Percentiles rank a stretch among this genome's conserved stretches.
These are phyloP conservation scores for Dryadomyces sulphureus DNA, from an alignment of 2,329 filamentous ascomycete species.

Conservation along the genomic window DNA sequence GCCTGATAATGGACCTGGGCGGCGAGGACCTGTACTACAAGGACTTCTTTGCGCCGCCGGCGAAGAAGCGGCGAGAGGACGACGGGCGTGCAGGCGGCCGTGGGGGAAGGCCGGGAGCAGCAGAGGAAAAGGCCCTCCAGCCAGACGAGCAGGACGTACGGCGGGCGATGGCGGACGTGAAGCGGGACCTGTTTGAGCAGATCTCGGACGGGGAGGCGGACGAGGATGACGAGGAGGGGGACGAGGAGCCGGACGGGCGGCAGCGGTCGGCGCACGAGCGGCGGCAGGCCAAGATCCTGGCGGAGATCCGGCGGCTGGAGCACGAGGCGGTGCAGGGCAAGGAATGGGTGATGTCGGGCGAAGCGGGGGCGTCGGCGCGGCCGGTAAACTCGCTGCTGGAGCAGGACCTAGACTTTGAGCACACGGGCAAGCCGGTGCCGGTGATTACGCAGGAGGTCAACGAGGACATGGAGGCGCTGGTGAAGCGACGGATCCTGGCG, in stretches of 20 bases:
- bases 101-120: conserved; percentile 43
- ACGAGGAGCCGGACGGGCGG: conserved; percentile 38
- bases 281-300: conserved; percentile 67
- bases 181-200: conserved; percentile 82
- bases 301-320: conserved; percentile 87
- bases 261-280: conserved; percentile 74
- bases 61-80: conserved; percentile 50
- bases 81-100: conserved; percentile 26
- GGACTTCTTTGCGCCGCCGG: conserved; percentile 84
- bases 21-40: conserved; percentile 83
- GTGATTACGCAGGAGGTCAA: conserved; percentile 85
- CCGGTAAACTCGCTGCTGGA: conserved; percentile 87
- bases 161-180: conserved; percentile 67
- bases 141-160: conserved; percentile 55
- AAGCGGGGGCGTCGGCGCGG: conserved; percentile 68
- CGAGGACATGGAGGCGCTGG: conserved; percentile 81
- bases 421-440: conserved; percentile 84
- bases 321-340: conserved; percentile 78
- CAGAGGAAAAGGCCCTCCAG: conserved; percentile 16
- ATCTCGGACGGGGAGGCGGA: conserved; percentile 49
- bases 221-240: conserved; percentile 23
- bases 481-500: conserved; percentile 82
- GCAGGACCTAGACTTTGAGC: conserved; percentile 90
- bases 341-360: conserved; percentile 79
- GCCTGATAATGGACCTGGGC: conserved; percentile 33